Base-by-base conservation (phyloP, 2,329 filamentous ascomycete genomes). In the Nigrospora sphaerica region DNA sequence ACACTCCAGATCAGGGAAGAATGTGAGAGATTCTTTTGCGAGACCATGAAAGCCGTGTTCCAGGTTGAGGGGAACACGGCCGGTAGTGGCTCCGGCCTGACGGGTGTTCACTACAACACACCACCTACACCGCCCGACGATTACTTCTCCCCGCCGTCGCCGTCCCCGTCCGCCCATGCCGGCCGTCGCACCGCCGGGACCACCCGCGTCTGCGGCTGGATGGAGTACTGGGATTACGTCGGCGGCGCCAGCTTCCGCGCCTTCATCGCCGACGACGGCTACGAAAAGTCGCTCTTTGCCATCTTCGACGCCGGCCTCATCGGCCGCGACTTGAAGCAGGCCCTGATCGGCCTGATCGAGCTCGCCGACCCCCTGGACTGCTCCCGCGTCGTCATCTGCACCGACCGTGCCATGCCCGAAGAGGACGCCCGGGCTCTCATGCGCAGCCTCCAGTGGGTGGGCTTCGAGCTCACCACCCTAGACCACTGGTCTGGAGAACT, bases 11-110 rank as follows among this genome's bases (percentile, higher is more conserved):
- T 95, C 80, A 90, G 86, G 88, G 90, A 86, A 90, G 90, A 95
- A 88, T 95, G 91, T 95, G 91, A 95, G 90, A 96, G 91, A 80
- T 92, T 95, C 85, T 95, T 95, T 82, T 95, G 91, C 75, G 89
- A 92, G 85, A 85, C 84, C 80, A 88, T 95, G 83, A 86, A 81
- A 74, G 75, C 84, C 75, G 86, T 88, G 77, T 95, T 96, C 83
- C 87, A 86, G 79, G 91, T 88, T 95, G 90, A 95, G 89, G 83
- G 85, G 86, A 83, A 83, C 73, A 69, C 74, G 77, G 79, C 72
- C 68, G 72, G 74, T 75, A 78, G 83, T 81, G 85, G 81, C 85
- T 92, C 88, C 81, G 81, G 86, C 81, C 85, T 86, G 80, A 83
- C 86, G 82, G 84, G 81, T 92, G 81, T 83, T 82, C 64, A 67